Evolutionary conservation across 2,329 filamentous ascomycete genomes (phyloP), one percentile per base, ranked within the genome.

Genomic region (Aspergillus tamarii): DNA sequence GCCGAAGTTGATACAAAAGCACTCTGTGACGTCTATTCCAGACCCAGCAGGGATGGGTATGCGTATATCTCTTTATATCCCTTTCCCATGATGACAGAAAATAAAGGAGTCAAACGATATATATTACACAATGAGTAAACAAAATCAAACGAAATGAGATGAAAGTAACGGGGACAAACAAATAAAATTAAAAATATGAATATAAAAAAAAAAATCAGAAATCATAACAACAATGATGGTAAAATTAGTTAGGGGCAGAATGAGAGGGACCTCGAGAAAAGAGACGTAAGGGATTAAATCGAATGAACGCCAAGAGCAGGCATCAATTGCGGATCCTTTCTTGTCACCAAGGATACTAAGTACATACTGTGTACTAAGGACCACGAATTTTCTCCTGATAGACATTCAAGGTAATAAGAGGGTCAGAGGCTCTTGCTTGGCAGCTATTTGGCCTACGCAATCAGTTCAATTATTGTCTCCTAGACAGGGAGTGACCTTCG

Each of bases 361-460:
- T 26, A 26, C 26, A 26, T 26, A 26, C 26, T 26, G 26, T 26
- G 26, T 26, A 41, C 16, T 41, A 9, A 41, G 39, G 39, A 41
- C 39, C 3, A 19, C 39, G 14, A 8, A 11, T 34, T 12, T 12
- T 54, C 52, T 10, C 30, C 26, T 11, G 14, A 16, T 50, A 30
- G 16, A 30, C 16, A 30, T 16, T 16, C 26, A 28, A 30, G 30
- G 8, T 14, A n/a, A 30, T 28, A 19, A 12, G 12, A 50, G 46
- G 14, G 46, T 8, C 2, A 30, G 26, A 36, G 52, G 11, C 9
- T 54, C 57, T 59, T 50, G 59, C 68, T 70, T 67, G 68, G 68
- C 64, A 62, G 57, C 56, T 58, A 64, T 67, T 39, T 60, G 52
- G 53, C 57, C 34, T 59, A 60, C 58, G 61, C 54, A 60, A 63